A percentile compares a stretch with the other conserved stretches of the same genome.
Conservation (phyloP, 2,329 filamentous ascomycete genomes). For the Esteya vermicola region DNA sequence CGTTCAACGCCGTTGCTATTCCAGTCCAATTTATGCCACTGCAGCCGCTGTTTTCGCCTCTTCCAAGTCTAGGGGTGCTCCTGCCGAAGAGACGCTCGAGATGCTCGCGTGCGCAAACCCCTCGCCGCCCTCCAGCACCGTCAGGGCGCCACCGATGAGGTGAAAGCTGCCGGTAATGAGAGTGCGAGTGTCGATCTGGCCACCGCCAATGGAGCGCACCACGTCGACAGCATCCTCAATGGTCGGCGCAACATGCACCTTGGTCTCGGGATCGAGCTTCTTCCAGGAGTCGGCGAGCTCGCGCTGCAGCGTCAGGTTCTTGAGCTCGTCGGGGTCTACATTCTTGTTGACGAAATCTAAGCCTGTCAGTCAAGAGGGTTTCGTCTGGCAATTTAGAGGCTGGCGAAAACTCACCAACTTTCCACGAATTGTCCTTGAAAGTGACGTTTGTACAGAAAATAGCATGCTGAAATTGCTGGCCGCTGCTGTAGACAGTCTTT, state of each 20-base stretch:
- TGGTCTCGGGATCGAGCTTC: conserved; percentile 27
- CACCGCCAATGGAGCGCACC: conserved; percentile 5
- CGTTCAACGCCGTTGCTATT: no score
- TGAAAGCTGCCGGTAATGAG: conserved; percentile 35
- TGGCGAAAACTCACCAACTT: conserved; percentile 19
- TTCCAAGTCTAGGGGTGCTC: no score
- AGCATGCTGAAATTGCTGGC: conserved; percentile 49
- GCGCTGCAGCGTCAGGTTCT: conserved; percentile 34
- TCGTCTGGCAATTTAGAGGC: not conserved
- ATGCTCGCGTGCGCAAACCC: not conserved
- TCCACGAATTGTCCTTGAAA: conserved; percentile 33
- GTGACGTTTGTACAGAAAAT: conserved; percentile 31
- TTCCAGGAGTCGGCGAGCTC: conserved; percentile 36
- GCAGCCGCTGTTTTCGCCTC: no score
- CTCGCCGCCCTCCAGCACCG: conserved; percentile 11
- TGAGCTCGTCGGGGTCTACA: conserved; percentile 33
- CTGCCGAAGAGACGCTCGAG: not conserved
- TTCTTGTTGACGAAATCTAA: conserved; percentile 43
- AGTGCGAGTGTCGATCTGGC: conserved; percentile 7
- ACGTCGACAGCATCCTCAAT: conserved; percentile 41
- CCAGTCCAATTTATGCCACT: no score
- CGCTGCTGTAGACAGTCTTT: conserved; percentile 20
- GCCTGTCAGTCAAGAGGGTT: not conserved
- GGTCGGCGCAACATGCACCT: conserved; percentile 31
- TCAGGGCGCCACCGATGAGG: conserved; percentile 26